Conservation (phyloP, 2,329 filamentous ascomycete species). For the Sporothrix mexicana region DNA sequence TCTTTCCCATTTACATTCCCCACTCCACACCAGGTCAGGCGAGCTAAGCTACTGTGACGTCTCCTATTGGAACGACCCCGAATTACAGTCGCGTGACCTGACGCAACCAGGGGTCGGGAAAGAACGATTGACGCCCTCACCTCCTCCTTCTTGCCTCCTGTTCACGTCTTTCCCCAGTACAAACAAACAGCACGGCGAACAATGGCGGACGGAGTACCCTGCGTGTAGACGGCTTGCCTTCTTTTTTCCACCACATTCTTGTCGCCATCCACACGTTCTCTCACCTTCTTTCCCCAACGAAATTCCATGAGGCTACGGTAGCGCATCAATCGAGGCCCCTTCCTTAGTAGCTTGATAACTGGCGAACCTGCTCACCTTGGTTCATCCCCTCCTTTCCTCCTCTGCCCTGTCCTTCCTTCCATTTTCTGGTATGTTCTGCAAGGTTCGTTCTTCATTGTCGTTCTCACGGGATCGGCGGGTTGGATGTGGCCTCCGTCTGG, state of each 20-base stretch:
- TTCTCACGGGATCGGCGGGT: slow-evolving; percentile 7
- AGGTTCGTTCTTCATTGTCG: not conserved
- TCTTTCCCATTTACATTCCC: not conserved
- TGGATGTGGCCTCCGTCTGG: slow-evolving; percentile 5
- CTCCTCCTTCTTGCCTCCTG: not conserved
- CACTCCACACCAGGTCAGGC: slow-evolving; percentile 28
- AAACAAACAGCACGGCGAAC: not conserved
- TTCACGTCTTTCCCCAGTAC: not conserved
- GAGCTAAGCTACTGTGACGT: slow-evolving; percentile 28
- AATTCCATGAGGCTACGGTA: slow-evolving; percentile 22
- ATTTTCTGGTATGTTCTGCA: not conserved
- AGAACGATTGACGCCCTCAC: not conserved
- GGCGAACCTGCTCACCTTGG: slow-evolving; percentile 7
- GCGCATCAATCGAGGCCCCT: not conserved
- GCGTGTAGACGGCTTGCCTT: not conserved
- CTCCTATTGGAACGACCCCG: slow-evolving; percentile 24
- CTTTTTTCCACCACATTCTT: slow-evolving; percentile 5
- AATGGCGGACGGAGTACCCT: not conserved
- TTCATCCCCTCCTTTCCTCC: not conserved
- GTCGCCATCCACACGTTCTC: not conserved
- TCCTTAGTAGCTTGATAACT: not conserved
- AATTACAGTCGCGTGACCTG: slow-evolving; percentile 31
- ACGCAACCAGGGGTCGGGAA: slow-evolving; percentile 26
- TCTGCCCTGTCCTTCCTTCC: not conserved
- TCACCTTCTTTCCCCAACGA: slow-evolving; percentile 22